Percentiles rank a stretch among this genome's conserved stretches.
Conservation (phyloP, 2,329 filamentous ascomycete genomes). For the Taxawa tesnikishii region DNA sequence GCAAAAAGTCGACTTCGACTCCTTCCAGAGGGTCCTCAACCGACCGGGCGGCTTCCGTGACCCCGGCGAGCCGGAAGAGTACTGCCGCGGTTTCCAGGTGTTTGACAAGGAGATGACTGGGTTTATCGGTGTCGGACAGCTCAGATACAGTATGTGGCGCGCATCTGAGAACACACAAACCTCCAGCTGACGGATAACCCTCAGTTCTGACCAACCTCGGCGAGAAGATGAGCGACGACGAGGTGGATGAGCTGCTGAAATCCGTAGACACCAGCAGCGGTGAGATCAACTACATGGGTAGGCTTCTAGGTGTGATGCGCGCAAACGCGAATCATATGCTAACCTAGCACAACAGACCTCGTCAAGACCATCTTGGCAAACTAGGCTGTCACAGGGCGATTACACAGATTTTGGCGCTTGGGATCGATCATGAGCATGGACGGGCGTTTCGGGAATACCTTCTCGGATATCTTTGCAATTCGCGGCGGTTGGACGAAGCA, state of each 20-base stretch:
- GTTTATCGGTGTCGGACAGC: conserved; percentile 92
- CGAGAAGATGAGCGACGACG: conserved; percentile 98
- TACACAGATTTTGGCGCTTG: conserved; percentile 1
- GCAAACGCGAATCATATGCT: no score
- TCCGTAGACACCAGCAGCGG: conserved; percentile 91
- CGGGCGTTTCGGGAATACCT: conserved; percentile 1
- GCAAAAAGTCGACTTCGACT: conserved; percentile 81
- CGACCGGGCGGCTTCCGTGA: conserved; percentile 96
- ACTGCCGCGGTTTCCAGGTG: conserved; percentile 96
- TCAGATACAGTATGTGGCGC: conserved; percentile 59
- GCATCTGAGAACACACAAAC: background rate
- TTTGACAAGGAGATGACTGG: conserved; percentile 99
- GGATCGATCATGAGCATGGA: conserved; percentile 8
- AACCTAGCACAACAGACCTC: conserved; percentile 16
- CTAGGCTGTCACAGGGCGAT: conserved; percentile 9
- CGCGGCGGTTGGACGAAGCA: no score
- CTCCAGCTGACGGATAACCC: conserved; percentile 1
- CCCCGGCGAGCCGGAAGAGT: conserved; percentile 93
- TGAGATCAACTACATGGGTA: conserved; percentile 96
- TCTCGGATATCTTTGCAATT: no score
- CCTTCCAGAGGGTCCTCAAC: conserved; percentile 93
- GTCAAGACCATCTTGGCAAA: conserved; percentile 29
- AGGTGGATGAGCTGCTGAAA: conserved; percentile 98
- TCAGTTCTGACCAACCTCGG: conserved; percentile 86
- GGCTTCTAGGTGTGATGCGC: conserved; percentile 19